Conservation (phyloP, 108 stramenopile species). For the Asterionellopsis glacialis region DNA sequence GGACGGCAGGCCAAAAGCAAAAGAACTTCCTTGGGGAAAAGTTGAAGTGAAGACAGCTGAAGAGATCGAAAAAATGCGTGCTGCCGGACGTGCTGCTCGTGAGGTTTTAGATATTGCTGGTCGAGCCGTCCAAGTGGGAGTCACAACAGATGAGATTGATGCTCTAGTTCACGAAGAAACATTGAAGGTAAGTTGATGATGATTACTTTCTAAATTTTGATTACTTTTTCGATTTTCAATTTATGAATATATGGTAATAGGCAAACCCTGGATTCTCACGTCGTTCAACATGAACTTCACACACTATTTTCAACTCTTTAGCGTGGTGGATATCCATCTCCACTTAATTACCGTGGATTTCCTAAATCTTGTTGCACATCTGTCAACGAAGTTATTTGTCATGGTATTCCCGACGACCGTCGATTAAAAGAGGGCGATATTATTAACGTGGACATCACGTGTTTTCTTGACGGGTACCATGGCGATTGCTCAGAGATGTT, state of each 20-base stretch:
- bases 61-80: conserved; percentile 92
- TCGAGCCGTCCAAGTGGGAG: conserved; percentile 67
- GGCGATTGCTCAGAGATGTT: conserved; percentile 99
- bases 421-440: conserved; percentile 88
- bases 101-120: conserved; percentile 94
- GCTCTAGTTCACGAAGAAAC: conserved; percentile 84
- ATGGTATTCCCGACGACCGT: conserved; percentile 97
- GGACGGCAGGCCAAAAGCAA: conserved; percentile 65
- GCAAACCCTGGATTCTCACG: neutral
- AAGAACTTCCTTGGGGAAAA: conserved; percentile 56
- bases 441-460: conserved; percentile 94
- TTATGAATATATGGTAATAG: neutral
- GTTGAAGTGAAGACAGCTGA: conserved; percentile 86
- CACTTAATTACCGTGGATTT: conserved; percentile 96
- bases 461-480: conserved; percentile 91
- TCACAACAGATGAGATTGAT: conserved; percentile 95
- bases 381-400: conserved; percentile 99
- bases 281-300: neutral
- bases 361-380: conserved; percentile 97
- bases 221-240: neutral
- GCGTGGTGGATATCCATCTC: conserved; percentile 88
- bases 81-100: conserved; percentile 76
- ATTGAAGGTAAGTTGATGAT: conserved; percentile 28
- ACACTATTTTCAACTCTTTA: conserved; percentile 1
- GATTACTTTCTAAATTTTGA: neutral